Evolutionary conservation across 495 filamentous ascomycete genomes (phyloP).

Genomic region (Hypoxylon fragiforme): DNA sequence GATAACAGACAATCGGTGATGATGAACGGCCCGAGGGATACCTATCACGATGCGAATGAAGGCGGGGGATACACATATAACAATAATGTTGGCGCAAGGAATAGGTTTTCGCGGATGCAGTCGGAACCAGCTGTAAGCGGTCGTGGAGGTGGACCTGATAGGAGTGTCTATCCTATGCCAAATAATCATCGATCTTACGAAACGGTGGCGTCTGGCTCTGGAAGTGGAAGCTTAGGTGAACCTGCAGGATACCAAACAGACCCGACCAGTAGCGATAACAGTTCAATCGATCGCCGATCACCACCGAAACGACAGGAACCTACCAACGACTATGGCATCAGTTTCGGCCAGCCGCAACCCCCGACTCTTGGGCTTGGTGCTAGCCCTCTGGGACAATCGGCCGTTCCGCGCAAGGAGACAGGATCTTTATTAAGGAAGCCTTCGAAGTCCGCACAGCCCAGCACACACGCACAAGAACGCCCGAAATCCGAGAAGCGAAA

Average conservation of each 20-base stretch:
- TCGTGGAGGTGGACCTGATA: slow-evolving; percentile 43
- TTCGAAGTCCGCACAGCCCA: slow-evolving; percentile 27
- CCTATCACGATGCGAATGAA: slow-evolving; percentile 46
- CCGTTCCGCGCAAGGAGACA: slow-evolving; percentile 47
- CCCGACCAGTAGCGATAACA: slow-evolving; percentile 84
- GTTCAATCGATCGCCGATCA: slow-evolving; percentile 76
- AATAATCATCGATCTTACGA: slow-evolving; percentile 79
- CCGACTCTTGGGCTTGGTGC: slow-evolving; percentile 41
- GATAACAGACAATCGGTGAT: slow-evolving; percentile 42
- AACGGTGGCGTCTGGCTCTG: slow-evolving; percentile 74
- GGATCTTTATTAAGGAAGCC: slow-evolving; percentile 40
- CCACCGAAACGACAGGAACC: slow-evolving; percentile 54
- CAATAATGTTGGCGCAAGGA: slow-evolving; percentile 19
- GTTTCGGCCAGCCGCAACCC: slow-evolving; percentile 45
- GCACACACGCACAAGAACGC: slow-evolving; percentile 37
- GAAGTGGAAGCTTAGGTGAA: slow-evolving; percentile 70
- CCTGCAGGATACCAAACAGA: slow-evolving; percentile 81
- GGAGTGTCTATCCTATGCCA: slow-evolving; percentile 64
- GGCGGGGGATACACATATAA: slow-evolving; percentile 23
- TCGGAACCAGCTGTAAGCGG: slow-evolving; percentile 37
- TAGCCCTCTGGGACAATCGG: slow-evolving; percentile 23
- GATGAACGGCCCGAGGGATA: slow-evolving; percentile 59
- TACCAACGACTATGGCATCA: slow-evolving; percentile 53
- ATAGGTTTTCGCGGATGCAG: slow-evolving; percentile 43
- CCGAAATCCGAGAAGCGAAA: slow-evolving; percentile 70